phyloP scores from a whole-genome alignment of 192 early-diverging fungal genomes.

The Rhizoclosmatium sp. region DNA sequence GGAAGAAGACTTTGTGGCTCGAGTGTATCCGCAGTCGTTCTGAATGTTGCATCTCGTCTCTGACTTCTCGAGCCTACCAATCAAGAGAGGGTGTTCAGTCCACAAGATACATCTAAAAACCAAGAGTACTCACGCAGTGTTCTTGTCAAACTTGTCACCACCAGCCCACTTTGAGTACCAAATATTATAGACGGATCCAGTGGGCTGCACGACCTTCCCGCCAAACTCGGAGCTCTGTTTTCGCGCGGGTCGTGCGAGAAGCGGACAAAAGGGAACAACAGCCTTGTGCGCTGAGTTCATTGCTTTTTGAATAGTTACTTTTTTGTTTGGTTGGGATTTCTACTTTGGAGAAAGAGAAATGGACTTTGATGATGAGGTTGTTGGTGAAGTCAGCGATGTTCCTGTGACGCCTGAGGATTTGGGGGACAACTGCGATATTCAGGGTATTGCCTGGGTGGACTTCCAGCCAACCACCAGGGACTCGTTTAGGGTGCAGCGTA shows the following conservation, averaged over 20 bases:
- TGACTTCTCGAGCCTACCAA: constrained; percentile 60
- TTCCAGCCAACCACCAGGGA: constrained; percentile 51
- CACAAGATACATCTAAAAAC: neutral
- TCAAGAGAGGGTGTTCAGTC: neutral
- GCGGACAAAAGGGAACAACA: constrained; percentile 26
- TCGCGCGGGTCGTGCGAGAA: constrained; percentile 46
- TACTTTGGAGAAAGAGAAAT: neutral
- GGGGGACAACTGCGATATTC: constrained; percentile 48
- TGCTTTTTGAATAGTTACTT: neutral
- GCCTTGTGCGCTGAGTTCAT: constrained; percentile 42
- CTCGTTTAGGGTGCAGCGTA: constrained; percentile 51
- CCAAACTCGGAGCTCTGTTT: constrained; percentile 45
- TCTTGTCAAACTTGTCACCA: constrained; percentile 43
- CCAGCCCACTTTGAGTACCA: constrained; percentile 72
- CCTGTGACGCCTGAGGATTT: neutral
- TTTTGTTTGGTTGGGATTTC: neutral
- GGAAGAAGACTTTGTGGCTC: constrained; percentile 62
- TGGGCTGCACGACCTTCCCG: constrained; percentile 49
- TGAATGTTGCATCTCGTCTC: constrained; percentile 67
- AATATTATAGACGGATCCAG: constrained; percentile 66
- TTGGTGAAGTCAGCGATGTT: neutral
- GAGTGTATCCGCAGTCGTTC: constrained; percentile 76
- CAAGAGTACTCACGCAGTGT: constrained; percentile 35
- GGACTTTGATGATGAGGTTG: neutral
- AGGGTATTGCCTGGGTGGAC: constrained; percentile 64